Percentiles rank a stretch among this genome's conserved stretches.
Evolutionary conservation across 108 stramenopile genomes (phyloP).

Genomic region (Nitzschia inconspicua): DNA sequence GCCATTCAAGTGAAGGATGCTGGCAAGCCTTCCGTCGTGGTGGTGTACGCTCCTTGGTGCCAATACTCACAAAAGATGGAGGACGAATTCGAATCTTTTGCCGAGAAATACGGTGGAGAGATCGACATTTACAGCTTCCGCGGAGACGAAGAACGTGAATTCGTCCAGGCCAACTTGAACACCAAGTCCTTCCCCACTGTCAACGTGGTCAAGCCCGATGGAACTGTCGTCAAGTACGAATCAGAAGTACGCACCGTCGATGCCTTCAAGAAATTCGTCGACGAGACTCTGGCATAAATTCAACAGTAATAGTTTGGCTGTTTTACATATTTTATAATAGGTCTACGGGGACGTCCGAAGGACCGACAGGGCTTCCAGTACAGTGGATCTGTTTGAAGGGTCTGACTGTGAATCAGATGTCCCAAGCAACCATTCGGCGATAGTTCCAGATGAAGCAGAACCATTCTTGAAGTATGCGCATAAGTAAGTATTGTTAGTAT

Average conservation of each 20-base stretch:
- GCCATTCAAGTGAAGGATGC: conserved; percentile 63
- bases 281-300: conserved; percentile 39
- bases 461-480: not conserved
- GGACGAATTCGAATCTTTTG: conserved; percentile 74
- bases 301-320: not conserved
- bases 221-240: conserved; percentile 87
- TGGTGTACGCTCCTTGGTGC: conserved; percentile 93
- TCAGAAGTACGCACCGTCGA: conserved; percentile 80
- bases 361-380: conserved; percentile 4
- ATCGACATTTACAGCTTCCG: conserved; percentile 85
- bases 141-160: conserved; percentile 91
- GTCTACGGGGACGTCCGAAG: too few species aligned
- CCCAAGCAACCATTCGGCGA: not conserved
- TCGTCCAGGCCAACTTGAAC: conserved; percentile 79
- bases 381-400: not conserved
- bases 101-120: conserved; percentile 39
- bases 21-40: conserved; percentile 77
- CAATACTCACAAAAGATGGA: conserved; percentile 89
- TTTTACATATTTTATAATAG: not conserved
- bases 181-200: conserved; percentile 91
- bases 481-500: too few species aligned
- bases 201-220: conserved; percentile 83
- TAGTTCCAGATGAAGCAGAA: not conserved
- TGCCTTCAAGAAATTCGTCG: conserved; percentile 62
- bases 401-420: not conserved